Evolutionary conservation across 2,329 filamentous ascomycete species (phyloP).

Genomic region (Colletotrichum abscissum): DNA sequence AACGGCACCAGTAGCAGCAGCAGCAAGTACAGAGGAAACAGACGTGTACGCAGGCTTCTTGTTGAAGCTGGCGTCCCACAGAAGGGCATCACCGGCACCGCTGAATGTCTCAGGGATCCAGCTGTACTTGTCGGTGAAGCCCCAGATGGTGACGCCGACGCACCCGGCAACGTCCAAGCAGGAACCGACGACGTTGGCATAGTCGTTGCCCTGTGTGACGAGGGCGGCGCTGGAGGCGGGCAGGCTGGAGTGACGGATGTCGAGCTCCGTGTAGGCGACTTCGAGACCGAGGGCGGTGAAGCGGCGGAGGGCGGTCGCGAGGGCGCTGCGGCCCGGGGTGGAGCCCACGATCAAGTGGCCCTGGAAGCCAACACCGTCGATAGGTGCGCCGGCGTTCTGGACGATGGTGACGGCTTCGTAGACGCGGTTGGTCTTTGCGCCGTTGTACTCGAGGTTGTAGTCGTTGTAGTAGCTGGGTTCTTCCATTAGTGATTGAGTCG

Average conservation of each 20-base stretch:
- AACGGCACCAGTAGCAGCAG: conserved; percentile 37
- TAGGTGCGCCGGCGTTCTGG: conserved; percentile 53
- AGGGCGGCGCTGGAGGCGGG: conserved; percentile 54
- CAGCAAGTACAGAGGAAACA: conserved; percentile 50
- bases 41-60: conserved; percentile 53
- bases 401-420: conserved; percentile 48
- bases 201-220: conserved; percentile 60
- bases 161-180: conserved; percentile 52
- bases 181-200: conserved; percentile 50
- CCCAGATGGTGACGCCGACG: conserved; percentile 58
- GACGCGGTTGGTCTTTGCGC: conserved; percentile 48
- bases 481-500: not conserved
- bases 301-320: conserved; percentile 57
- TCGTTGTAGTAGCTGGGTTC: conserved; percentile 64
- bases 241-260: conserved; percentile 62
- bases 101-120: conserved; percentile 52
- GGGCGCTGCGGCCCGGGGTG: conserved; percentile 55
- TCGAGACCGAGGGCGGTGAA: conserved; percentile 66
- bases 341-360: conserved; percentile 59
- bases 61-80: conserved; percentile 49
- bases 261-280: conserved; percentile 71
- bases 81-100: conserved; percentile 52
- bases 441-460: conserved; percentile 63
- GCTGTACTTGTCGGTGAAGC: conserved; percentile 52
- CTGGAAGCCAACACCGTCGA: conserved; percentile 66